Conservation (phyloP, 371 early-diverging fungal species). For the Circinella umbellata region DNA sequence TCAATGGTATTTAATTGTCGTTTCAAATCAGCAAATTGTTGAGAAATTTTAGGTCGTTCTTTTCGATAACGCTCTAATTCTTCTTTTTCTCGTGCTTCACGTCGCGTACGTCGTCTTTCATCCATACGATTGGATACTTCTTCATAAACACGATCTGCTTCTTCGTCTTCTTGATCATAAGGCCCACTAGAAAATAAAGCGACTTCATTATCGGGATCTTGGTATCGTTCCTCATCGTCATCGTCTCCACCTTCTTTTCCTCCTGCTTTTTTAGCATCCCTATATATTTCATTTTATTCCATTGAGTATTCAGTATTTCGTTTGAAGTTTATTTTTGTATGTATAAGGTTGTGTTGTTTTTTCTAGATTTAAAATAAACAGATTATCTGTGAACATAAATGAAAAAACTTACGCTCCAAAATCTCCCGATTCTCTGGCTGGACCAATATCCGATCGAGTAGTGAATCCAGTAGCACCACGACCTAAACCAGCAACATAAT, state of each 20-base stretch:
- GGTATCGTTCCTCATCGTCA: slow-evolving; percentile 77
- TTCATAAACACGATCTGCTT: slow-evolving; percentile 95
- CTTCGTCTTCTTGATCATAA: slow-evolving; percentile 96
- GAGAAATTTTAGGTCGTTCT: slow-evolving; percentile 77
- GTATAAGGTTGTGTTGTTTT: background rate
- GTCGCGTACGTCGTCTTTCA: slow-evolving; percentile 79
- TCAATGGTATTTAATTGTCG: slow-evolving; percentile 78
- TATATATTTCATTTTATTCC: slow-evolving; percentile 14
- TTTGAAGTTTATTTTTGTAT: background rate
- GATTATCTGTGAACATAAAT: no score
- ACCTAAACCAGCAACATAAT: slow-evolving; percentile 96
- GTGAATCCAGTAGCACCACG: slow-evolving; percentile 97
- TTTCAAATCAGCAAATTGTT: slow-evolving; percentile 93
- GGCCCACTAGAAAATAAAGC: slow-evolving; percentile 88
- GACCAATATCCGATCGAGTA: slow-evolving; percentile 97
- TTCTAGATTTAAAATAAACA: no score
- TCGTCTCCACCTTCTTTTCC: slow-evolving; percentile 57
- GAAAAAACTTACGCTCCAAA: slow-evolving; percentile 49
- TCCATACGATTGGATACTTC: slow-evolving; percentile 91
- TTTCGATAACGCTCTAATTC: slow-evolving; percentile 58
- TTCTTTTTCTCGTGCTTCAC: slow-evolving; percentile 69
- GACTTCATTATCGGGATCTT: slow-evolving; percentile 95
- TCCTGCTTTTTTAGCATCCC: slow-evolving; percentile 41
- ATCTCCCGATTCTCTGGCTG: slow-evolving; percentile 81
- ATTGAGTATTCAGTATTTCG: no score